Evolutionary conservation across 2,329 filamentous ascomycete genomes (phyloP), one percentile per base, ranked within the genome.

Genomic region (Clarireedia monteithiana): DNA sequence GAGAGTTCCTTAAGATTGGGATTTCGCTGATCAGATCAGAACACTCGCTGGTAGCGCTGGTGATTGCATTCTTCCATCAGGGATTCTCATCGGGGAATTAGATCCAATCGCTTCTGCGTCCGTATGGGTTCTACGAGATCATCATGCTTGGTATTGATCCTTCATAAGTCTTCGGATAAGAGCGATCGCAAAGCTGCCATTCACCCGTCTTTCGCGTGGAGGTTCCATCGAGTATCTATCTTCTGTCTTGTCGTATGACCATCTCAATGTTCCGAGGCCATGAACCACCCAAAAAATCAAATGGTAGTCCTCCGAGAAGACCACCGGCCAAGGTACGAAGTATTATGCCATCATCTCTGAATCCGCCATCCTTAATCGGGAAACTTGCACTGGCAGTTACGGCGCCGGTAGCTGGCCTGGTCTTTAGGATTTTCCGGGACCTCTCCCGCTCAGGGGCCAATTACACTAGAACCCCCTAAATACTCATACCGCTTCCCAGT

Each of bases 401-500:
- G 30, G 27, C 34, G 27, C 39, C 34, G 9, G 24, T 36, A n/a
- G 27, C 20, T 42, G 24, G 36, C 45, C 14, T 47, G 26, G 30
- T 30, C 30, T 20, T n/a, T 24, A 54, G 48, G 58, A 50, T 51
- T 50, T 46, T 51, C 50, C 56, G 50, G 53, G 40, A 48, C n/a
- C 42, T 56, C 50, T 58, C 46, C 58, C 58, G 56, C 46, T 56
- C 46, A 54, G 52, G 52, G 48, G 38, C 42, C 47, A 36, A 20
- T 14, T 17, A 20, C 30, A 49, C 46, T 55, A 57, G 23, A 57
- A 20, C 48, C 27, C 44, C 40, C 12, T 24, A 42, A 6, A 20
- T 5, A 38, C 48, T 36, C 34, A 54, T 49, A 54, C 52, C 52
- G 52, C 46, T 34, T 45, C 26, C 27, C 30, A 17, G 39, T 45